Conservation (phyloP, 306 rosid species). For the Aeschynomene evenia region DNA sequence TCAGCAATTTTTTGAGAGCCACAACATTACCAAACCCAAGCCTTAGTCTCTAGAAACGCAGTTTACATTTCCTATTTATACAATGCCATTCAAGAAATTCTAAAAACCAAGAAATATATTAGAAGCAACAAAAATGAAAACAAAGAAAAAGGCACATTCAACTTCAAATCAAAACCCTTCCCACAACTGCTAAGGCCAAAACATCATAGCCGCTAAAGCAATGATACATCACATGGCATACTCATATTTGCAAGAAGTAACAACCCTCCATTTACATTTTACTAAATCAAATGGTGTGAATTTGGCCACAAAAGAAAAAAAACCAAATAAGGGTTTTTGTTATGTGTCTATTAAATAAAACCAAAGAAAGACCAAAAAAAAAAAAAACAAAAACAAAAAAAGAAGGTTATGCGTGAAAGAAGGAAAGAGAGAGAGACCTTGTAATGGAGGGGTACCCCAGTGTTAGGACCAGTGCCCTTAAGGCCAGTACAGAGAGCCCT, state of each 20-base stretch:
- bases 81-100: too few relatives aligned
- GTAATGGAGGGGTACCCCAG: conserved; percentile 61
- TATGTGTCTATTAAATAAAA: neutral
- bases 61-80: too few relatives aligned
- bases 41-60: too few relatives aligned
- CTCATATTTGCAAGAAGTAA: neutral
- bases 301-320: too few relatives aligned
- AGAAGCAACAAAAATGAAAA: neutral
- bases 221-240: neutral
- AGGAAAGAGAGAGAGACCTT: conserved; percentile 41
- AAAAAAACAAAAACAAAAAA: too few relatives aligned
- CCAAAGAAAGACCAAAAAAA: too few relatives aligned
- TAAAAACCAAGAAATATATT: too few relatives aligned
- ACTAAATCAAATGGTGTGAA: neutral
- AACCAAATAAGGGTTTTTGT: neutral
- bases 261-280: neutral
- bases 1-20: too few relatives aligned
- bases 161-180: neutral
- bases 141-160: neutral
- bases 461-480: conserved; percentile 54
- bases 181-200: neutral
- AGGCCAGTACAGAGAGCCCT: conserved; percentile 77
- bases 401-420: neutral
- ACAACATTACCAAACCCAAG: too few relatives aligned
- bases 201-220: neutral